Percentiles rank a stretch among this genome's conserved stretches.
These are phyloP conservation scores for Quercus wislizeni DNA, from an alignment of 306 rosid species.

Conservation along the genomic window DNA sequence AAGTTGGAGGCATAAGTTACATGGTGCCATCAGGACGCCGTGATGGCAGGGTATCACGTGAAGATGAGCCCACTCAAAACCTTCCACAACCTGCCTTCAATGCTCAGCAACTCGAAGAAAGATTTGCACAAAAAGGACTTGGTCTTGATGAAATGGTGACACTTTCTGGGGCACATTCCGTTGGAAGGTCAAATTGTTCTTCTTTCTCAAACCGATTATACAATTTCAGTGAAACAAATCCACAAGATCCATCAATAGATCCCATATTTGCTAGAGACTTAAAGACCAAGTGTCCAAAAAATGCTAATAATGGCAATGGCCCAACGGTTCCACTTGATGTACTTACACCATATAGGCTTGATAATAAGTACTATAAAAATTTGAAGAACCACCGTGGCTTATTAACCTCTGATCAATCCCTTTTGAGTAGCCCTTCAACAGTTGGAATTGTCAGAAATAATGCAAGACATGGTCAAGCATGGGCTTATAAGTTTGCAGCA, in stretches of 20 bases:
- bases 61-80: background rate
- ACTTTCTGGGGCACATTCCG: constrained; percentile 12
- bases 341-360: background rate
- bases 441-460: background rate
- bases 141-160: constrained; percentile 12
- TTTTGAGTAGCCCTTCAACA: background rate
- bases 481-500: background rate
- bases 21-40: background rate
- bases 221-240: background rate
- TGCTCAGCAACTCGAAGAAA: background rate
- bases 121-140: background rate
- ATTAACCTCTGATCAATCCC: constrained; percentile 4
- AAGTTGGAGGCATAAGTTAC: background rate
- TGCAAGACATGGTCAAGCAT: background rate
- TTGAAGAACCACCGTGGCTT: background rate
- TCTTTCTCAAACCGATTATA: constrained; percentile 6
- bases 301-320: background rate
- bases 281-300: background rate
- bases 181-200: constrained; percentile 1
- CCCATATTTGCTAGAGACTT: background rate
- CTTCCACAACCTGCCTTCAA: background rate
- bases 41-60: background rate
- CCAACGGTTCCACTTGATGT: background rate
- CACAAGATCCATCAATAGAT: constrained; percentile 10
- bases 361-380: background rate